Conservation (phyloP, 306 rosid genomes). For the Prunus campanulata region DNA sequence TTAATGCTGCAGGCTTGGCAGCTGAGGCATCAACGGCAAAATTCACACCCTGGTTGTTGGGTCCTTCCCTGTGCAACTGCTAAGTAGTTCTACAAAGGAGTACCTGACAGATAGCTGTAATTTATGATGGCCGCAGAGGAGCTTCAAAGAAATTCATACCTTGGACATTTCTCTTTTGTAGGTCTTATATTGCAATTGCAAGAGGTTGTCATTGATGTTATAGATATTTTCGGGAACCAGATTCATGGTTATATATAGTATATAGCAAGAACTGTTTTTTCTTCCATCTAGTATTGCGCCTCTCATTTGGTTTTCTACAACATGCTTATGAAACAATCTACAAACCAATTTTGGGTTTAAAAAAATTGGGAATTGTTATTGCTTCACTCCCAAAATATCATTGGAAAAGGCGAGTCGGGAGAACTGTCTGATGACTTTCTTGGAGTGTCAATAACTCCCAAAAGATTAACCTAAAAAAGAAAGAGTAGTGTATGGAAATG, state of each 20-base stretch:
- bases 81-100: slow-evolving; percentile 3
- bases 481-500: no score
- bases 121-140: background rate
- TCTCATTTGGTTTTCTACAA: background rate
- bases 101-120: background rate
- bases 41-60: slow-evolving; percentile 27
- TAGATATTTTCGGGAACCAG: slow-evolving; percentile 9
- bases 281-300: background rate
- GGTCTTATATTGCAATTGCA: slow-evolving; percentile 1
- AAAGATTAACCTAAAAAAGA: no score
- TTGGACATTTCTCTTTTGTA: background rate
- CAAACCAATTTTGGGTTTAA: no score
- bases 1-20: slow-evolving; percentile 35
- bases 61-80: slow-evolving; percentile 39
- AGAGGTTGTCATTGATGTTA: background rate
- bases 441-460: no score
- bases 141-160: background rate
- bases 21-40: slow-evolving; percentile 27
- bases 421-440: no score
- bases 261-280: background rate
- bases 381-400: no score
- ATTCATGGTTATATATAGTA: background rate
- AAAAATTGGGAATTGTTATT: no score
- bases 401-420: no score
- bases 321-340: background rate